Conservation (phyloP, 2,329 filamentous ascomycete genomes). For the Aspergillus texensis region DNA sequence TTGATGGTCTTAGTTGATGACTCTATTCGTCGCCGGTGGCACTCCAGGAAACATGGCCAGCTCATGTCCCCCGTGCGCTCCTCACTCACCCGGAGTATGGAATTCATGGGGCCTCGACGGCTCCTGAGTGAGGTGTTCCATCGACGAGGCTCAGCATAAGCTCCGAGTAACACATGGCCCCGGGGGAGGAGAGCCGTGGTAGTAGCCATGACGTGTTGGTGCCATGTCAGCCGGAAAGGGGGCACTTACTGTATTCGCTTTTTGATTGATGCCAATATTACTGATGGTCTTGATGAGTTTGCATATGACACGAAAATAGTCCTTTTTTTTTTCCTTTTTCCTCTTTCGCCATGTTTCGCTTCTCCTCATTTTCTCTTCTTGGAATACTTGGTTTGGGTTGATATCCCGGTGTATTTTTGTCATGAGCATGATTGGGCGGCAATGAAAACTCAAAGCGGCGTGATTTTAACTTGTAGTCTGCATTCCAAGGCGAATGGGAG, state of each 20-base stretch:
- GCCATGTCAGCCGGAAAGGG: not conserved
- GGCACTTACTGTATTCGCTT: not conserved
- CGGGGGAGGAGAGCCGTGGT: constrained; percentile 1
- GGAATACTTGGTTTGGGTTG: not conserved
- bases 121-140: constrained; percentile 67
- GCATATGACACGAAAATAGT: not conserved
- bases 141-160: constrained; percentile 47
- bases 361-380: not conserved
- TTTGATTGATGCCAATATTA: not conserved
- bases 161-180: not conserved
- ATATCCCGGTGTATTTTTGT: constrained; percentile 8
- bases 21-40: constrained; percentile 81
- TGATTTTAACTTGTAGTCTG: constrained; percentile 1
- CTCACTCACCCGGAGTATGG: constrained; percentile 59
- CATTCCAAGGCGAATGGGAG: not conserved
- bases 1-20: constrained; percentile 88
- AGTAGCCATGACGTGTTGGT: constrained; percentile 1
- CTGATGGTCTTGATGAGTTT: not conserved
- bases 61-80: constrained; percentile 56
- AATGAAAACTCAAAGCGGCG: not conserved
- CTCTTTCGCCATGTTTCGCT: constrained; percentile 10
- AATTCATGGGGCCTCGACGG: constrained; percentile 64
- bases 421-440: constrained; percentile 4
- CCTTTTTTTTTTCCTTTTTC: constrained; percentile 12
- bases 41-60: constrained; percentile 55